Evolutionary conservation across 2,329 filamentous ascomycete species (phyloP).

Genomic region (Hirsutella minnesotensis): DNA sequence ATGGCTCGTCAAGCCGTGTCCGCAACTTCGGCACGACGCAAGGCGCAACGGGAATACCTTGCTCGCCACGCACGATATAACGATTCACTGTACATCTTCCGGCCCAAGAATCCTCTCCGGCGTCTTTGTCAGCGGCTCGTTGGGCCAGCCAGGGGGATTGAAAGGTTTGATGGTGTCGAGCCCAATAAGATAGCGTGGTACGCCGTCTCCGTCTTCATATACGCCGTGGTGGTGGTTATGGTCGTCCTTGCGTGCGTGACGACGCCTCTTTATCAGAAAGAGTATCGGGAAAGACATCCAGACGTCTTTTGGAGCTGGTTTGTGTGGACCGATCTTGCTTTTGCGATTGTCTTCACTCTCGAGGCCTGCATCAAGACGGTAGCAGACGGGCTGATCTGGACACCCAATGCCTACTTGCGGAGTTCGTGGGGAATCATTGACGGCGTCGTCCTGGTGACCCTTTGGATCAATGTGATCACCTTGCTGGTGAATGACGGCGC

Average conservation of each 20-base stretch:
- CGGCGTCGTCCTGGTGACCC: conserved; percentile 75
- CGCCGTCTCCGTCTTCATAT: conserved; percentile 84
- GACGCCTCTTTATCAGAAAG: conserved; percentile 85
- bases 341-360: conserved; percentile 73
- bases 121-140: conserved; percentile 80
- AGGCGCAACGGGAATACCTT: conserved; percentile 84
- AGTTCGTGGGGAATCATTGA: conserved; percentile 97
- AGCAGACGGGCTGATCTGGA: conserved; percentile 92
- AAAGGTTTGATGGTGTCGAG: conserved; percentile 79
- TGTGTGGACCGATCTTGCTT: conserved; percentile 83
- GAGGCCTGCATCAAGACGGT: conserved; percentile 88
- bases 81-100: conserved; percentile 79
- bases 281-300: conserved; percentile 56
- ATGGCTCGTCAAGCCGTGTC: conserved; percentile 87
- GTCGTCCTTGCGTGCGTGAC: conserved; percentile 91
- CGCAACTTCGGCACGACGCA: conserved; percentile 70
- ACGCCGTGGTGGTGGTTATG: conserved; percentile 91
- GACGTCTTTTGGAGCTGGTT: conserved; percentile 75
- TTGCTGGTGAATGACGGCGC: conserved; percentile 71
- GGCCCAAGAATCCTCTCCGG: conserved; percentile 64
- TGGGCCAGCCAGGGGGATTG: conserved; percentile 75
- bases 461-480: conserved; percentile 90
- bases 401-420: conserved; percentile 91
- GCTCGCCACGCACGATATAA: conserved; percentile 83
- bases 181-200: conserved; percentile 90